These are phyloP conservation scores for Yarrowia sp. DNA, from an alignment of 805 yeast species.

Conservation along the genomic window DNA sequence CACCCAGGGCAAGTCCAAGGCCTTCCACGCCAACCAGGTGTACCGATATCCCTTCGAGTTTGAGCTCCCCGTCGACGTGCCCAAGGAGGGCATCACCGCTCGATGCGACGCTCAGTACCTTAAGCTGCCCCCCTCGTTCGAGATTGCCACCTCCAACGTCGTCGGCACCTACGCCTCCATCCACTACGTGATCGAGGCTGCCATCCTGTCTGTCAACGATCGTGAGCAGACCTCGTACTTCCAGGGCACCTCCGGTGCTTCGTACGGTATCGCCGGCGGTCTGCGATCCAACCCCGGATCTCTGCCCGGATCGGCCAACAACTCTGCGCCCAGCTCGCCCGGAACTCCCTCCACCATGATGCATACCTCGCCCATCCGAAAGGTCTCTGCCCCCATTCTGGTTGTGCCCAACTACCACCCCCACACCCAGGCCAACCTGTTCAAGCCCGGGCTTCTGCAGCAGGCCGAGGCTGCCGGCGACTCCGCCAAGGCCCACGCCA, in stretches of 20 bases:
- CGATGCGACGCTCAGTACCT: slow-evolving; percentile 23
- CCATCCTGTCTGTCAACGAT: slow-evolving; percentile 17
- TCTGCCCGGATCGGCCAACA: slow-evolving; percentile 22
- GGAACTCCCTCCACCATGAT: slow-evolving; percentile 1
- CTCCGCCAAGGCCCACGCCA: slow-evolving; percentile 23
- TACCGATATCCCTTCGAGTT: slow-evolving; percentile 21
- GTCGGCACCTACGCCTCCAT: slow-evolving; percentile 21
- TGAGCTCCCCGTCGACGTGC: slow-evolving; percentile 9
- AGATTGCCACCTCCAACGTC: slow-evolving; percentile 19
- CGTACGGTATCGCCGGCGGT: slow-evolving; percentile 20
- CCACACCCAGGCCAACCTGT: slow-evolving; percentile 24
- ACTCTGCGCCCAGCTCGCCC: slow-evolving; percentile 18
- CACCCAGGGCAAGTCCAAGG: slow-evolving; percentile 21
- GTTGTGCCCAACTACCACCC: slow-evolving; percentile 25
- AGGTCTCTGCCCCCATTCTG: slow-evolving; percentile 6
- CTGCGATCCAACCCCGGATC: slow-evolving; percentile 25
- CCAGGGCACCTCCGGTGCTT: slow-evolving; percentile 24
- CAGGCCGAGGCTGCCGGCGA: slow-evolving; percentile 21
- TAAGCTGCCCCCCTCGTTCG: slow-evolving; percentile 23
- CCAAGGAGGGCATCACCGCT: slow-evolving; percentile 23
- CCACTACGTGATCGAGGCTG: slow-evolving; percentile 17
- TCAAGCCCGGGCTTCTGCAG: slow-evolving; percentile 23
- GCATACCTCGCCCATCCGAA: slow-evolving; percentile 4
- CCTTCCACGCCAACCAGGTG: slow-evolving; percentile 26
- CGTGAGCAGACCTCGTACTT: slow-evolving; percentile 18